These are phyloP conservation scores for Suillus sp. DNA, from an alignment of 768 basidiomycete genomes.

Conservation along the genomic window DNA sequence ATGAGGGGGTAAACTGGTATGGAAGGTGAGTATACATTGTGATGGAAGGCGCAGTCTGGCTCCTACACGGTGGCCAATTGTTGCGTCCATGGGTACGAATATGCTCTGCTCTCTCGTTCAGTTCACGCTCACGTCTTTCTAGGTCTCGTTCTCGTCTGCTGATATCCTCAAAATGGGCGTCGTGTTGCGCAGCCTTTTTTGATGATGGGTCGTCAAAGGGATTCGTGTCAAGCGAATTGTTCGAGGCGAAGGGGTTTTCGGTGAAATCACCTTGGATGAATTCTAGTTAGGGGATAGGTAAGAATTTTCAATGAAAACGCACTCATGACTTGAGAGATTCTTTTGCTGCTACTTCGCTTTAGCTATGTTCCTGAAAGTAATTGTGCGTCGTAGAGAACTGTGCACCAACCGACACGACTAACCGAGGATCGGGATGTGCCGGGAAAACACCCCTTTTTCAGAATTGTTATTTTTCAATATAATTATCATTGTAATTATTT, in stretches of 20 bases:
- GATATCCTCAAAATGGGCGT: conserved; percentile 61
- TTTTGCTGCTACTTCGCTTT: conserved; percentile 1
- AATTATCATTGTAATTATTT: too few relatives aligned
- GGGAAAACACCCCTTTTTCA: neutral
- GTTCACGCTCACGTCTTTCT: conserved; percentile 74
- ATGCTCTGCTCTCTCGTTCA: conserved; percentile 66
- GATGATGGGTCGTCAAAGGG: conserved; percentile 86
- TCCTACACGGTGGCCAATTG: conserved; percentile 91
- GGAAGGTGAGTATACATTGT: conserved; percentile 24
- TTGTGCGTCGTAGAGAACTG: neutral
- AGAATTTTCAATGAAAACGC: conserved; percentile 7
- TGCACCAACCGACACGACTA: neutral
- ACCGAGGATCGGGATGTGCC: neutral
- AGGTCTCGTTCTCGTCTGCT: conserved; percentile 81
- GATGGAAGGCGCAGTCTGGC: conserved; percentile 17
- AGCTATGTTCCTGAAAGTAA: conserved; percentile 1
- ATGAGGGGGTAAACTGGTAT: conserved; percentile 86
- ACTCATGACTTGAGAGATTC: conserved; percentile 26
- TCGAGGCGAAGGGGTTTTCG: conserved; percentile 84
- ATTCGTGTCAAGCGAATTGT: conserved; percentile 83
- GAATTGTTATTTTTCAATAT: neutral
- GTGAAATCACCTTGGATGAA: conserved; percentile 33
- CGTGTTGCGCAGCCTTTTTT: conserved; percentile 38
- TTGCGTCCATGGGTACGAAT: conserved; percentile 78
- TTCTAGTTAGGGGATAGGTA: conserved; percentile 7